Base-by-base conservation (phyloP, 129 eudicot genomes). In the Kitagawia praeruptora region DNA sequence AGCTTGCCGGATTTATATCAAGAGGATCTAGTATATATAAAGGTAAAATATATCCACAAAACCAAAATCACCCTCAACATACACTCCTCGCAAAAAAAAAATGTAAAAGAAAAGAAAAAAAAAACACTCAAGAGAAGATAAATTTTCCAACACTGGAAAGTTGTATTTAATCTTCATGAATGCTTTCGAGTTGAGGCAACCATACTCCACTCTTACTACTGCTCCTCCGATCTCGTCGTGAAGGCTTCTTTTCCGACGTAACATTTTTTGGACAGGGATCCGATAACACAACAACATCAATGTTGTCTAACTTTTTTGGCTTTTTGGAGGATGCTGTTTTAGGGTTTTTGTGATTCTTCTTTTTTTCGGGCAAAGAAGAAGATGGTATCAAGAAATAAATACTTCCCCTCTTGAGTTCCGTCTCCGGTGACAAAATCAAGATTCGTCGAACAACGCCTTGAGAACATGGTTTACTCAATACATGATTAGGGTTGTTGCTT, bases 321-420 rank as follows among this genome's bases (percentile, higher is more conserved):
- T 67, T 83, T 46, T 42, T 76, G 12, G 88, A 4, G 38, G 86
- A 83, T 6, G 54, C 5, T 79, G 54, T 78, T 75, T 81, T 86
- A 0, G 54, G 47, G 70, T n/a, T 76, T 66, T 84, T 86, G 46
- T 67, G 77, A 21, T 4, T 44, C 23, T 82, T 82, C 81, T 92
- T 90, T 67, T 87, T 83, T 53, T 85, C 84, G 31, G 97, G 98
- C 81, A 91, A 72, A 2, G 98, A 88, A 4, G 98, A 85, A 0
- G 84, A 81, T 10, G 98, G 98, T 7, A 94, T 85, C 83, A 94
- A 78, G 82, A 94, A 94, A 64, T 94, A 94, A 70, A 94, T 89
- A 54, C 85, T 84, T 13, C 98, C 98, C 37, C 97, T 86, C 80
- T 90, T 94, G 54, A 94, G 97, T 85, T 94, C 96, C 3, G 97